Base-by-base conservation (phyloP, 148 eudicot genomes). In the Vaccinium darrowii region DNA sequence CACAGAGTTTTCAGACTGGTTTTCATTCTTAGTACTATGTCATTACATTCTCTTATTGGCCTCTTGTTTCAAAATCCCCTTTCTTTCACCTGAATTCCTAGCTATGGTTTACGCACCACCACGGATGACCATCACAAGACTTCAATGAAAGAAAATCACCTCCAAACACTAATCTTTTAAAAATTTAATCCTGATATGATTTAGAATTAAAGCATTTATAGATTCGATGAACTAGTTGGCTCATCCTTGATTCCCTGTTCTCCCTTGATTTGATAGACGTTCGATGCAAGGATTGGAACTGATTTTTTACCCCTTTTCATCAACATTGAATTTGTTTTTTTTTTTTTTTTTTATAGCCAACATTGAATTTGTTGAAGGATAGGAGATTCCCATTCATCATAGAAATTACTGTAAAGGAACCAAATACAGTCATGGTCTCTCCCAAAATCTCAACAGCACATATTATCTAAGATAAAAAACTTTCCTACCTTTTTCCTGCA, bases 401-500 rank as follows among this genome's bases (percentile, higher is more conserved):
- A 1, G 16, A 76, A 12, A 78, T 14, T 52, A 4, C 43, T 51
- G 27, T 19, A 53, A 78, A 47, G 23, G 5, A n/a, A 76, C 10
- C 56, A 13, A n/a, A 25, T 8, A 10, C 81, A 76, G 6, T 76
- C 11, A 15, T 14, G 23, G 21, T 9, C 63, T 5, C 36, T 51
- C 19, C 18, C 27, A 12, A 81, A 30, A 83, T 13, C 53, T 39
- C 78, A 7, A 27, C 39, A 58, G 18, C 36, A 39, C 23, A 77
- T 77, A 54, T 36, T 47, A 21, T 63, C 47, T 27, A 53, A 82
- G 15, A 27, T n/a, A 8, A 13, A 19, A 18, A 33, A 2, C 39
- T 74, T 58, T 10, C n/a, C 4, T 87, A 94, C 98, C 98, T 97
- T 97, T 89, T 95, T 97, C 75, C 99, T 93, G 92, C 99, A 97